These are phyloP conservation scores for Lepidium sativum DNA, from an alignment of 345 rosid species.

Conservation along the genomic window DNA sequence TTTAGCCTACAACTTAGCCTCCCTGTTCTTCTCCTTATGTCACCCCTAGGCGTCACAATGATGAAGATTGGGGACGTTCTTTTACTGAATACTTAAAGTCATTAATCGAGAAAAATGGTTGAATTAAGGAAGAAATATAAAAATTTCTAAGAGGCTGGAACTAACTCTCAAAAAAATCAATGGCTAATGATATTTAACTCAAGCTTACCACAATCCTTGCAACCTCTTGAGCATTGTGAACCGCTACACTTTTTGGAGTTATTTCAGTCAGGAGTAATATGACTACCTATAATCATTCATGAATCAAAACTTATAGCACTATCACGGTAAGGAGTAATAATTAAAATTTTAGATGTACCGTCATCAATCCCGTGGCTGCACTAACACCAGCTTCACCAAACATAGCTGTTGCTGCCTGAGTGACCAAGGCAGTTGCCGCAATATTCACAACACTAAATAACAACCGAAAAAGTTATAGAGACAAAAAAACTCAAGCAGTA, in stretches of 20 bases:
- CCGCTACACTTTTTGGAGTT: slow-evolving; percentile 96
- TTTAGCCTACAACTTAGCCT: too few species aligned
- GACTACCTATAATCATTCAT: slow-evolving; percentile 53
- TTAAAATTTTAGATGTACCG: slow-evolving; percentile 40
- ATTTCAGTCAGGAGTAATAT: slow-evolving; percentile 89
- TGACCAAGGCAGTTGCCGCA: slow-evolving; percentile 89
- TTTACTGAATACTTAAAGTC: too few species aligned
- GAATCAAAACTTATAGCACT: slow-evolving; percentile 1
- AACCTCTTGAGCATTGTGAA: slow-evolving; percentile 88
- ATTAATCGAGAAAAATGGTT: too few species aligned
- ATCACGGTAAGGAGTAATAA: slow-evolving; percentile 66
- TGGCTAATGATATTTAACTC: not conserved
- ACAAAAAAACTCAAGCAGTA: slow-evolving; percentile 13
- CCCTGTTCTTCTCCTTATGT: too few species aligned
- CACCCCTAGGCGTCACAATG: too few species aligned
- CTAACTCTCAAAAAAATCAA: not conserved
- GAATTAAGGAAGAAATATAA: too few species aligned
- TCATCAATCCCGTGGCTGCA: slow-evolving; percentile 96
- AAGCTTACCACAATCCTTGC: slow-evolving; percentile 84
- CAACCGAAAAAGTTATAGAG: slow-evolving; percentile 14
- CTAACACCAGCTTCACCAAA: slow-evolving; percentile 97
- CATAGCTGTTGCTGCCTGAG: slow-evolving; percentile 81
- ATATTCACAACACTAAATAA: slow-evolving; percentile 65
- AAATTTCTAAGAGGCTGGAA: too few species aligned
- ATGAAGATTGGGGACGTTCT: too few species aligned